Evolutionary conservation across 1,284 basidiomycete species (phyloP).

Genomic region (Rhodotorula sp.): DNA sequence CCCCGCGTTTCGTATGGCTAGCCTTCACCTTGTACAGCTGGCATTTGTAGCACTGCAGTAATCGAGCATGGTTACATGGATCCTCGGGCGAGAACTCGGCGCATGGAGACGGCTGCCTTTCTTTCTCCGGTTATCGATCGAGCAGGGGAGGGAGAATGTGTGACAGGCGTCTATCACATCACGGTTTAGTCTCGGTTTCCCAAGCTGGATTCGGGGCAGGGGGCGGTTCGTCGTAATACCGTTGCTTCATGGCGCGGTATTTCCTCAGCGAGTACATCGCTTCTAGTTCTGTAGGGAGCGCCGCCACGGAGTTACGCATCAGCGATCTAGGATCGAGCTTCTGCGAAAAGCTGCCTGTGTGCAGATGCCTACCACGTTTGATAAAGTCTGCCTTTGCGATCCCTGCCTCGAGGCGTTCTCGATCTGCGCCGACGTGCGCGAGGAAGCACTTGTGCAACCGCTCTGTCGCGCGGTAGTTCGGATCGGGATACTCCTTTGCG

Average conservation of each 20-base stretch:
- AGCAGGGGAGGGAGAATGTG: no score
- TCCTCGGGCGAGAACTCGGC: no score
- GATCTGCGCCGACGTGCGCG: constrained; percentile 32
- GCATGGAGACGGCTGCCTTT: no score
- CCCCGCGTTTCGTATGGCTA: no score
- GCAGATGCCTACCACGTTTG: constrained; percentile 25
- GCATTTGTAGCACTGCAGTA: no score
- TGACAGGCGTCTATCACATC: no score
- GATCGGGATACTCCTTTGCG: constrained; percentile 39
- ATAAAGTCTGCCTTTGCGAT: constrained; percentile 40
- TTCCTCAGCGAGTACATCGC: constrained; percentile 38
- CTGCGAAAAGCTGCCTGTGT: not conserved
- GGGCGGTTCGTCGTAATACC: constrained; percentile 29
- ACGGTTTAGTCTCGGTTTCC: not conserved
- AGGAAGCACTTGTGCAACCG: constrained; percentile 37
- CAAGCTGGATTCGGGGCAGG: not conserved
- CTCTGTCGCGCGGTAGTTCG: constrained; percentile 29
- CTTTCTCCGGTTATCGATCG: no score
- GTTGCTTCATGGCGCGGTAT: constrained; percentile 36
- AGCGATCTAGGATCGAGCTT: not conserved
- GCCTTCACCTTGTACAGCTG: no score
- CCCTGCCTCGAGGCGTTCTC: constrained; percentile 20
- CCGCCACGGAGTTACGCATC: not conserved
- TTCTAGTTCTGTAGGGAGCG: constrained; percentile 25
- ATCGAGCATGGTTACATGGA: no score